Evolutionary conservation across 176 grass and related monocot species (phyloP), one percentile per base, ranked within the genome.

Genomic region (Bromus sterilis): DNA sequence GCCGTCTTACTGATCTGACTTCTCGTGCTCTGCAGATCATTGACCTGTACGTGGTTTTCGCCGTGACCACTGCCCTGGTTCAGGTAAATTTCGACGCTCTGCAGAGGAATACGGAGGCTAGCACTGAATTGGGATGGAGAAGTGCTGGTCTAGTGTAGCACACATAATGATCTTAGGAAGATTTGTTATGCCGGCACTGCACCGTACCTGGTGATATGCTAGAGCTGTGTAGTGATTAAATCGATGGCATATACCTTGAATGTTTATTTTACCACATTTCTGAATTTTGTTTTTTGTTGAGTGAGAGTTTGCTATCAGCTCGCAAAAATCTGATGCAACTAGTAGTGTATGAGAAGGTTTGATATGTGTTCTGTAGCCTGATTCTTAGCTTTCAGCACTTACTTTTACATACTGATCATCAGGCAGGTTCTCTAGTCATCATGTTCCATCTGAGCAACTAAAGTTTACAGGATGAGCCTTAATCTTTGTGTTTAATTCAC

Each of bases 11-110:
- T 87, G 15, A 64, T 25, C 16, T 0, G 28, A n/a, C 18, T 36
- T 56, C 6, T 46, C 11, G 56, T 59, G 23, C 30, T 12, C 57
- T 74, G 82, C 79, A 99, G 96, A 95, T 95, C 16, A 88, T 99
- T 40, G 96, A 95, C 83, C 61, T 99, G 23, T 99, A 95, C 13
- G 91, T 95, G 77, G 75, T 93, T 77, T 95, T 88, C 10, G 85
- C 91, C 0, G 77, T 99, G 14, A 78, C 85, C 9, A 91, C 89
- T 73, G 89, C 89, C 76, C 51, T 95, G 28, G 83, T 93, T 83
- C 91, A 99, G 89, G 96, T 91, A 29, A 66, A 2, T 33, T 23
- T 0, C 10, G 16, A 69, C 11, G 4, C 26, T 21, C n/a, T n/a
- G n/a, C n/a, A n/a, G 1, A 5, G 3, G 13, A 4, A 15, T 1